phyloP scores from a whole-genome alignment of 2,329 filamentous ascomycete species.

The Colletotrichum tropicale region DNA sequence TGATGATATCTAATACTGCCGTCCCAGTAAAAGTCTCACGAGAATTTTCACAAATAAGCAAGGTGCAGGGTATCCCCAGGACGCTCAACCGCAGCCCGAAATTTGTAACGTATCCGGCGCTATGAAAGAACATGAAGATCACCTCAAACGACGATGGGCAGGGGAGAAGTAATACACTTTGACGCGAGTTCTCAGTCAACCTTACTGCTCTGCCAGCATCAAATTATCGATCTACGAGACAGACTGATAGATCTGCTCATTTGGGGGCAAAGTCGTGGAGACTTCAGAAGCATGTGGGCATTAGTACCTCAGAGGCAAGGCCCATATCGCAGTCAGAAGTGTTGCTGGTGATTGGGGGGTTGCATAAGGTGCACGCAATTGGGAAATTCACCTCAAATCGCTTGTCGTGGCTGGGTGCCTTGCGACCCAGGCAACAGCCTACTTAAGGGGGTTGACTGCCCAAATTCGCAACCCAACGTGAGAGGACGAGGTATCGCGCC shows the following conservation, averaged over 20 bases:
- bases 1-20: fast-evolving
- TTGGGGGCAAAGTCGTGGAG: fast-evolving
- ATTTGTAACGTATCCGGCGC: background rate
- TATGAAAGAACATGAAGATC: background rate
- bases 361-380: background rate
- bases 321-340: background rate
- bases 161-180: background rate
- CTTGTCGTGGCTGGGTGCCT: background rate
- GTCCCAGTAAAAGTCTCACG: background rate
- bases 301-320: no score
- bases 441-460: background rate
- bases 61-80: background rate
- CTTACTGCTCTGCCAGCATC: background rate
- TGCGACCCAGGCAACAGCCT: background rate
- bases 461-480: background rate
- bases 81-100: background rate
- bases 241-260: background rate
- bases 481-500: background rate
- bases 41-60: background rate
- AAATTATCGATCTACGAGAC: fast-evolving
- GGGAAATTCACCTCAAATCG: background rate
- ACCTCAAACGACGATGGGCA: background rate
- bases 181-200: fast-evolving
- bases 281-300: no score
- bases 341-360: background rate